These are phyloP conservation scores for Ploettnerulaceae sp. DNA, from an alignment of 2,329 filamentous ascomycete species.

Conservation along the genomic window DNA sequence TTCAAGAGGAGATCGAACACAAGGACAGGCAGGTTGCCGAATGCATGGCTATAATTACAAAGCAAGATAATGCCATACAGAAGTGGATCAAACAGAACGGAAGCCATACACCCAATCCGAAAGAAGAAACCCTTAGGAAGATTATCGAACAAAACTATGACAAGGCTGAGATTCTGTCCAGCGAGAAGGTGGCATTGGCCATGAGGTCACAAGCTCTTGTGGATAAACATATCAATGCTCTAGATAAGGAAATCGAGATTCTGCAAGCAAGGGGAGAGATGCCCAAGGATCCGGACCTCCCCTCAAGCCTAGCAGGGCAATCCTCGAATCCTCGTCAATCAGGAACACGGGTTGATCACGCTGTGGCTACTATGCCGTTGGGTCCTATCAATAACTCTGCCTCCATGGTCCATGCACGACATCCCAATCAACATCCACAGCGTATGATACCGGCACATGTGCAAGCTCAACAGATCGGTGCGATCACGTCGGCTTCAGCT, in stretches of 20 bases:
- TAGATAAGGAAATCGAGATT: slow-evolving; percentile 58
- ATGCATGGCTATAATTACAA: slow-evolving; percentile 62
- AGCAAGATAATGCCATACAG: slow-evolving; percentile 70
- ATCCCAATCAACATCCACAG: slow-evolving; percentile 29
- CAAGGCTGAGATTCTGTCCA: slow-evolving; percentile 64
- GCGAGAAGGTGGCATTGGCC: slow-evolving; percentile 68
- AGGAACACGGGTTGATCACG: slow-evolving; percentile 20
- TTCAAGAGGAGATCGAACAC: slow-evolving; percentile 77
- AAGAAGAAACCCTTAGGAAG: slow-evolving; percentile 64
- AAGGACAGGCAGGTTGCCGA: slow-evolving; percentile 71
- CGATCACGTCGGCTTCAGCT: slow-evolving; percentile 42
- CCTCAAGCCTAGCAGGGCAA: slow-evolving; percentile 57
- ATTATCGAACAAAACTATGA: slow-evolving; percentile 64
- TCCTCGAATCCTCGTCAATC: slow-evolving; percentile 44
- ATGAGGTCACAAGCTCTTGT: slow-evolving; percentile 57
- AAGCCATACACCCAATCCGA: slow-evolving; percentile 67
- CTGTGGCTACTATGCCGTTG: slow-evolving; percentile 22
- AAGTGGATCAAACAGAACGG: slow-evolving; percentile 76
- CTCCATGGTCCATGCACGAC: slow-evolving; percentile 23
- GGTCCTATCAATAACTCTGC: slow-evolving; percentile 26
- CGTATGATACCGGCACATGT: slow-evolving; percentile 20
- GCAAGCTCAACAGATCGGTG: slow-evolving; percentile 24
- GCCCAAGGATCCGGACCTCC: slow-evolving; percentile 49
- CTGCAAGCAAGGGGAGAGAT: slow-evolving; percentile 55
- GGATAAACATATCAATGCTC: slow-evolving; percentile 59